phyloP scores from a whole-genome alignment of 768 basidiomycete species.

The Boletellus emodensis region DNA sequence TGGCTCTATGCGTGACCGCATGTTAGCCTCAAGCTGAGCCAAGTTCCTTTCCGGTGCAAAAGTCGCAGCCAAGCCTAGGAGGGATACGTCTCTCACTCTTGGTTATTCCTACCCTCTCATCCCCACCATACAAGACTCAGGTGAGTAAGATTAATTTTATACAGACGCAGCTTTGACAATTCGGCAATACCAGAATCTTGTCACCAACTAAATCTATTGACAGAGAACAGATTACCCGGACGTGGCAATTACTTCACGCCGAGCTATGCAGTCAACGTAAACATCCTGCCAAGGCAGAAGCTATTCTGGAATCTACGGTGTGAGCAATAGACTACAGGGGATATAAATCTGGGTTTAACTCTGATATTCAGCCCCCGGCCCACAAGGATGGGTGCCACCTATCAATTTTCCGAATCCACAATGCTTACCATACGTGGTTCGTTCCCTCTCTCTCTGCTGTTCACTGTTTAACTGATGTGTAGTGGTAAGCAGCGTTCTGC shows the following conservation, averaged over 20 bases:
- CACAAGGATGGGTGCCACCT: conserved; percentile 4
- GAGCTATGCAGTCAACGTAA: background rate
- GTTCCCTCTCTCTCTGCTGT: background rate
- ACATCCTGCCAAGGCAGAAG: too few species aligned
- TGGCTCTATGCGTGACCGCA: background rate
- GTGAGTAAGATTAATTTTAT: background rate
- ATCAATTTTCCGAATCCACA: conserved; percentile 12
- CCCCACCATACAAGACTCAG: background rate
- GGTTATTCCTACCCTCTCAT: background rate
- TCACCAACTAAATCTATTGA: background rate
- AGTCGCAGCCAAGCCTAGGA: background rate
- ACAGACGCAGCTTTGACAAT: background rate
- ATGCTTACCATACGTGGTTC: conserved; percentile 11
- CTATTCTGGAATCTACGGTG: background rate
- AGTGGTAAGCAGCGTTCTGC: conserved; percentile 8
- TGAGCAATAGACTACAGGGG: background rate
- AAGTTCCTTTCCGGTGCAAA: background rate
- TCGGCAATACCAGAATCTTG: background rate
- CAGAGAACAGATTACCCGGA: background rate
- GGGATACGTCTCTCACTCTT: background rate
- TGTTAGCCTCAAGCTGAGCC: background rate
- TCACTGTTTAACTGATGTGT: background rate
- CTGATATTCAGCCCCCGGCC: background rate
- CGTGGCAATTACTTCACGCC: background rate
- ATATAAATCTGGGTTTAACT: conserved; percentile 5